A percentile compares a stretch with the other conserved stretches of the same genome.
phyloP scores from a whole-genome alignment of 306 rosid genomes.

The Adenanthera pavonina region DNA sequence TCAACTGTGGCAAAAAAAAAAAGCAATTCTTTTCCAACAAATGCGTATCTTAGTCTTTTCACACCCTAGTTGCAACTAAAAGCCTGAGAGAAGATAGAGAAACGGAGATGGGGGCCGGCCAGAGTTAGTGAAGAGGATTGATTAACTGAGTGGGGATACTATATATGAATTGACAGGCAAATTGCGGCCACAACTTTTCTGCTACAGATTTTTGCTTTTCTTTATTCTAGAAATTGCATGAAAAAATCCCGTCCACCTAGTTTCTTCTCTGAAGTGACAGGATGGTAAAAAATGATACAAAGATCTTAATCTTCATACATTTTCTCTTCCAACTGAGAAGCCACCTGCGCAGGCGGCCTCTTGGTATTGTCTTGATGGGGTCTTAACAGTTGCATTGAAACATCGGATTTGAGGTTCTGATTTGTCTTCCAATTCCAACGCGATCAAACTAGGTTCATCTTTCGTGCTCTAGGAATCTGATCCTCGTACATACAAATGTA shows the following conservation, averaged over 20 bases:
- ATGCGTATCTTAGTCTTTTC: conserved; percentile 28
- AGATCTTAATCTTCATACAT: background rate
- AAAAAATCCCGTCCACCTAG: conserved; percentile 60
- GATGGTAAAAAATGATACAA: conserved; percentile 36
- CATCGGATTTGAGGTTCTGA: background rate
- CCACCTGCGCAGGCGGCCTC: background rate
- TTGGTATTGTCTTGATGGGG: background rate
- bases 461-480: background rate
- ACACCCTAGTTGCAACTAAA: conserved; percentile 56
- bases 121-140: conserved; percentile 52
- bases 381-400: background rate
- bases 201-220: conserved; percentile 31
- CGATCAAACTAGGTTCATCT: background rate
- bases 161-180: conserved; percentile 62
- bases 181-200: conserved; percentile 71
- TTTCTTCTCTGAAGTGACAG: conserved; percentile 63
- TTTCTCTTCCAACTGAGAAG: background rate
- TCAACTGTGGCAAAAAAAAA: too few species aligned
- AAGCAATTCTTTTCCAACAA: conserved; percentile 31
- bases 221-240: conserved; percentile 40
- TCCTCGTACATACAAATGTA: background rate
- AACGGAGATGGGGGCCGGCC: conserved; percentile 12
- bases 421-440: background rate
- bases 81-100: conserved; percentile 32
- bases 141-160: conserved; percentile 57